A percentile compares a stretch with the other conserved stretches of the same genome.
Conservation (phyloP, 768 basidiomycete species). For the Phaeotremella fagi region DNA sequence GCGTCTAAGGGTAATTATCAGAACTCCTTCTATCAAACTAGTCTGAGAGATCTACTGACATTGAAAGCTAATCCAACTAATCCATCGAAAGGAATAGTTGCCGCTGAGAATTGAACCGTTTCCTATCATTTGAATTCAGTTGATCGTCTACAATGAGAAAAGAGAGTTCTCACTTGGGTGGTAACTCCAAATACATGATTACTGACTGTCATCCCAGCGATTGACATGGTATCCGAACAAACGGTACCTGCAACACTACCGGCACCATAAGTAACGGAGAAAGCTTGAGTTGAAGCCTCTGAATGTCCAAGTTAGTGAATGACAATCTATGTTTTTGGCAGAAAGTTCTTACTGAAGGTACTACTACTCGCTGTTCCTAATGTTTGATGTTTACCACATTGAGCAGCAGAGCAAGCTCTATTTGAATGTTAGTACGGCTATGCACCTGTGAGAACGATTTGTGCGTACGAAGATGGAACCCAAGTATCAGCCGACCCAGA, state of each 20-base stretch:
- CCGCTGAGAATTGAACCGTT: conserved; percentile 28
- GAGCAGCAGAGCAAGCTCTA: conserved; percentile 1
- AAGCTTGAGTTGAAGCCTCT: conserved; percentile 1
- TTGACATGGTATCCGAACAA: conserved; percentile 59
- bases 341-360: conserved; percentile 57
- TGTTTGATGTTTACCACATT: conserved; percentile 60
- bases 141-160: not conserved
- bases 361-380: conserved; percentile 62
- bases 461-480: conserved; percentile 49
- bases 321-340: conserved; percentile 50
- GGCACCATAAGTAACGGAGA: conserved; percentile 40
- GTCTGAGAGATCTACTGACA: not conserved
- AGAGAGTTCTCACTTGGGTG: conserved; percentile 52
- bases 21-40: conserved; percentile 4
- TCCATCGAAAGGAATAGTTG: conserved; percentile 51
- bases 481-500: conserved; percentile 67
- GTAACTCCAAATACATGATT: conserved; percentile 68
- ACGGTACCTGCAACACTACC: conserved; percentile 65
- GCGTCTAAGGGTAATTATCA: conserved; percentile 66
- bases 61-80: conserved; percentile 43
- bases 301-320: conserved; percentile 14
- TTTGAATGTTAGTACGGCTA: not conserved
- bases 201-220: conserved; percentile 61
- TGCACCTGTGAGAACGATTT: not conserved
- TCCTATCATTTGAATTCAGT: conserved; percentile 6